Evolutionary conservation across 2,329 filamentous ascomycete species (phyloP).

Genomic region (Samsoniella hepiali): DNA sequence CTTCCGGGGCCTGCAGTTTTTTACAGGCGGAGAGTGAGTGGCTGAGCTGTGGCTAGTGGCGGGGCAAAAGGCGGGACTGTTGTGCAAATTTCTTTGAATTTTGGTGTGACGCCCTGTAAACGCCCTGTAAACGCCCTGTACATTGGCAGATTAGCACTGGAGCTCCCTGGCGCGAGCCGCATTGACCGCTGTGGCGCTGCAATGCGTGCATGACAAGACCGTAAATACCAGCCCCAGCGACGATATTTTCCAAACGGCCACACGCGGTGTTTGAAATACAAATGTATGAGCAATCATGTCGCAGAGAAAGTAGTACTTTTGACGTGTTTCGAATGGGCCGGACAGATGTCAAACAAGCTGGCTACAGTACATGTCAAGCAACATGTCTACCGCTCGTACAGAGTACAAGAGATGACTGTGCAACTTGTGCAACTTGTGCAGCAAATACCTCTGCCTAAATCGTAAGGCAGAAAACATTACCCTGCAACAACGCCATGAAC

Average conservation of each 20-base stretch:
- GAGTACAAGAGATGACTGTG: not conserved
- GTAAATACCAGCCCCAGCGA: no score
- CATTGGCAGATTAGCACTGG: not conserved
- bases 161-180: not conserved
- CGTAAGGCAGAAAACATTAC: not conserved
- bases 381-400: no score
- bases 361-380: no score
- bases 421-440: not conserved
- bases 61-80: slow-evolving; percentile 4
- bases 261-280: no score
- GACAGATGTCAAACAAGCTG: not conserved
- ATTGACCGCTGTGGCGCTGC: not conserved
- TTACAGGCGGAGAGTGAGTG: not conserved
- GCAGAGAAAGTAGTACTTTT: not conserved
- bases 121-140: not conserved
- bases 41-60: slow-evolving; percentile 5
- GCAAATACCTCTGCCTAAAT: not conserved
- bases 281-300: no score
- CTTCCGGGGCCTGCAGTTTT: not conserved
- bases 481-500: not conserved
- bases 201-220: not conserved
- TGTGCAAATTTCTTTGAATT: not conserved
- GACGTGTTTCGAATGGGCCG: not conserved
- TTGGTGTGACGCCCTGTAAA: not conserved
- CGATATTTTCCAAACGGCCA: no score